phyloP scores from a whole-genome alignment of 495 filamentous ascomycete genomes.

The Elasticomyces elasticus region DNA sequence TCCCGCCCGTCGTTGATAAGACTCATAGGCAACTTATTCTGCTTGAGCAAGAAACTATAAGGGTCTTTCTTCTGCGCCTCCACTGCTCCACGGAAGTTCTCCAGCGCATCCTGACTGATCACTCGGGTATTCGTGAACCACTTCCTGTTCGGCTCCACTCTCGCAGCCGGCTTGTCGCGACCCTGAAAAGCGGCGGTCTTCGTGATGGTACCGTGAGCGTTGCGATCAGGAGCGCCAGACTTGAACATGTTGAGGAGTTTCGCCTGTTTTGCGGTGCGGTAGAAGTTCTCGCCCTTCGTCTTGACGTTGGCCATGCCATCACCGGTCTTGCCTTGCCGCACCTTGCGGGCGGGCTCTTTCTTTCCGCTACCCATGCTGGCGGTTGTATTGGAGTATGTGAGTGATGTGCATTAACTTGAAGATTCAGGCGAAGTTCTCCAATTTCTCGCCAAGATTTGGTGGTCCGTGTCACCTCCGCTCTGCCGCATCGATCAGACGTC shows the following conservation, averaged over 20 bases:
- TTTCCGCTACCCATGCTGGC: slow-evolving; percentile 83
- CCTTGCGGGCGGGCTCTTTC: slow-evolving; percentile 76
- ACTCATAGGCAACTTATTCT: slow-evolving; percentile 86
- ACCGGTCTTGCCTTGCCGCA: slow-evolving; percentile 66
- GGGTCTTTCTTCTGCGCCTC: slow-evolving; percentile 83
- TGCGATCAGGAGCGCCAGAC: slow-evolving; percentile 64
- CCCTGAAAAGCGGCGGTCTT: slow-evolving; percentile 79
- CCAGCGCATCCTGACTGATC: slow-evolving; percentile 61
- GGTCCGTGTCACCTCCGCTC: not conserved
- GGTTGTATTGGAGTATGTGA: slow-evolving; percentile 1
- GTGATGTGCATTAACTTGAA: slow-evolving; percentile 5
- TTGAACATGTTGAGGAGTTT: slow-evolving; percentile 81
- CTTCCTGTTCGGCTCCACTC: slow-evolving; percentile 88
- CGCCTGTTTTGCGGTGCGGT: slow-evolving; percentile 75
- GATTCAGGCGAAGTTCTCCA: slow-evolving; percentile 1
- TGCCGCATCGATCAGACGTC: not conserved
- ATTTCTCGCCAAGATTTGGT: slow-evolving; percentile 1
- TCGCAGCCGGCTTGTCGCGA: slow-evolving; percentile 64
- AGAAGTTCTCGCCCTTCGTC: slow-evolving; percentile 93
- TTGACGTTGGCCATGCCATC: slow-evolving; percentile 85
- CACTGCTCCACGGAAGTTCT: slow-evolving; percentile 83
- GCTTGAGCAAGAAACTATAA: slow-evolving; percentile 83
- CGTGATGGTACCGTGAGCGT: slow-evolving; percentile 66
- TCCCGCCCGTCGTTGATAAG: slow-evolving; percentile 57
- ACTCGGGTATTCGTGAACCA: slow-evolving; percentile 69